These are phyloP conservation scores for Amesomyces nigricolor DNA, from an alignment of 2,329 filamentous ascomycete genomes.

Conservation along the genomic window DNA sequence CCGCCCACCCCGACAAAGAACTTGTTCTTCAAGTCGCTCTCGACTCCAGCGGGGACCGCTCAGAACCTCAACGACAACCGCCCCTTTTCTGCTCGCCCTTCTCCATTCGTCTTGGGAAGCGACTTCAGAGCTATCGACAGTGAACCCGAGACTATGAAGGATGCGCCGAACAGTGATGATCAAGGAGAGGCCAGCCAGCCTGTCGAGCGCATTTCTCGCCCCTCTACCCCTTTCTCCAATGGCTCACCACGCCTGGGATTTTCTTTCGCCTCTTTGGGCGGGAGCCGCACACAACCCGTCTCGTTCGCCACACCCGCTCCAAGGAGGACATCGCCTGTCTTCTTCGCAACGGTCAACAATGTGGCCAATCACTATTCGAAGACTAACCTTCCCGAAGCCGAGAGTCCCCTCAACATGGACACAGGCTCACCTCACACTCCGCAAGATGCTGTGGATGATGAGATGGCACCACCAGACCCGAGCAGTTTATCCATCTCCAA, in stretches of 20 bases:
- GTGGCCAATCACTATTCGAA: constrained; percentile 46
- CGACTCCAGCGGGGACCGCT: constrained; percentile 16
- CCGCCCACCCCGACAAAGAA: constrained; percentile 94
- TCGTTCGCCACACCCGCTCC: constrained; percentile 34
- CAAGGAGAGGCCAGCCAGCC: constrained; percentile 20
- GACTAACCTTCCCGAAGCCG: constrained; percentile 45
- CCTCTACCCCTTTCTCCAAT: constrained; percentile 16
- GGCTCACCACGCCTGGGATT: constrained; percentile 18
- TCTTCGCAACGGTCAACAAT: constrained; percentile 27
- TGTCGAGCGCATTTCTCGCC: constrained; percentile 13
- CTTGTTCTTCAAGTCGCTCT: constrained; percentile 37
- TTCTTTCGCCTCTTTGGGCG: constrained; percentile 14
- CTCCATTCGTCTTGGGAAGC: constrained; percentile 16
- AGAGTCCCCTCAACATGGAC: constrained; percentile 53
- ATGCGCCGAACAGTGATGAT: constrained; percentile 6
- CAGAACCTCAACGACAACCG: constrained; percentile 19
- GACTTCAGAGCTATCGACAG: constrained; percentile 9
- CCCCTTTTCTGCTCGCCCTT: constrained; percentile 17
- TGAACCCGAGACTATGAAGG: constrained; percentile 7
- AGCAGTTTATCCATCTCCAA: constrained; percentile 79
- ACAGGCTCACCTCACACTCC: constrained; percentile 68
- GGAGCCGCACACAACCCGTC: constrained; percentile 18
- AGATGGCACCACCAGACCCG: constrained; percentile 68
- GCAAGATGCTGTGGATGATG: constrained; percentile 62
- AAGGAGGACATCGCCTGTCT: constrained; percentile 25